Percentiles rank a stretch among this genome's conserved stretches.
These are phyloP conservation scores for Crepidotus variabilis DNA, from an alignment of 768 basidiomycete species.

Conservation along the genomic window DNA sequence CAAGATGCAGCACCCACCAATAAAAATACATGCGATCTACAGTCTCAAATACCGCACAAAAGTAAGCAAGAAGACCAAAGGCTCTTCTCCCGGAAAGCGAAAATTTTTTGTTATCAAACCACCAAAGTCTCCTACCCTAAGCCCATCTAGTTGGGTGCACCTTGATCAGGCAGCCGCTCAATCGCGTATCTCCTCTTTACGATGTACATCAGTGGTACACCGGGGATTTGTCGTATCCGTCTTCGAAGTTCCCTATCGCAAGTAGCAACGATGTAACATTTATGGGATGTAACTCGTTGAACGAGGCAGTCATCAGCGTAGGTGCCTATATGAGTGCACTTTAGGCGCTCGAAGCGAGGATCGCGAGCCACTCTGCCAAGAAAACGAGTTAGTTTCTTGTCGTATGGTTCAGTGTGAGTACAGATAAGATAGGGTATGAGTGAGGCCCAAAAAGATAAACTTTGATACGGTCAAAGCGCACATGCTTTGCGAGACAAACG, in stretches of 20 bases:
- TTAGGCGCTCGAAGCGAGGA: conserved; percentile 91
- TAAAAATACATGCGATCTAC: too few species aligned
- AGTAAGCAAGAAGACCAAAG: too few species aligned
- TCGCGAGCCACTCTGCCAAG: conserved; percentile 87
- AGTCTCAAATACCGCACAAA: too few species aligned
- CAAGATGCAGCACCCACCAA: too few species aligned
- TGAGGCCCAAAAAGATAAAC: not conserved
- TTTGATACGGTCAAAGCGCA: not conserved
- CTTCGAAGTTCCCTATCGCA: conserved; percentile 94
- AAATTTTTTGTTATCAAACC: not conserved
- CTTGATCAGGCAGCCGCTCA: conserved; percentile 92
- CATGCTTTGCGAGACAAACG: not conserved
- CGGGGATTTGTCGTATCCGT: conserved; percentile 88
- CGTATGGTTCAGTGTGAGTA: not conserved
- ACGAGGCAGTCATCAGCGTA: conserved; percentile 99
- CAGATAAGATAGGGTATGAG: not conserved
- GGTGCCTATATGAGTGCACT: conserved; percentile 91
- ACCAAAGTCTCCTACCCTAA: not conserved
- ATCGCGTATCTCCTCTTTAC: conserved; percentile 90
- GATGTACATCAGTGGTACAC: conserved; percentile 97
- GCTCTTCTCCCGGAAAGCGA: too few species aligned
- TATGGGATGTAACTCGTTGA: conserved; percentile 90
- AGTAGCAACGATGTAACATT: conserved; percentile 96
- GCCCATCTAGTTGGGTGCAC: conserved; percentile 54
- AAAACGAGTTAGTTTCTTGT: conserved; percentile 3